Base-by-base conservation (phyloP, 106 monocot genomes). In the Chionographis japonica region DNA sequence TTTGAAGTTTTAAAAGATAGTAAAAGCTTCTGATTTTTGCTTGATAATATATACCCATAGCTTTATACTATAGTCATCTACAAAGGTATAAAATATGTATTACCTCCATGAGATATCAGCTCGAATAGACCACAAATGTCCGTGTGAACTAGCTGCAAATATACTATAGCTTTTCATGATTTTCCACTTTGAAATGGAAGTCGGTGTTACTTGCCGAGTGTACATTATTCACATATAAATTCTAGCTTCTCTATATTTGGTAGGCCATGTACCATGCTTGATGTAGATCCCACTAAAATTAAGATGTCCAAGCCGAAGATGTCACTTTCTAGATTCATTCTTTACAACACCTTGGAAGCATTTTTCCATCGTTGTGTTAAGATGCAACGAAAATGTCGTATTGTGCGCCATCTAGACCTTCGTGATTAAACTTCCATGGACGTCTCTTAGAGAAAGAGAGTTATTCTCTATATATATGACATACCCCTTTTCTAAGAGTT, bases 51-150 rank as follows among this genome's bases (percentile, higher is more conserved):
- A 71, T 0, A 52, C 38, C 62, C 51, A 68, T 4, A 40, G 8
- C n/a, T 72, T 46, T 56, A 46, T 65, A 46, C 67, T n/a, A n/a
- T 53, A 75, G 16, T 68, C 54, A 68, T 75, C 20, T 61, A 68
- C 14, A 20, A 75, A 75, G 3, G 14, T 61, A 5, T 3, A n/a
- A n/a, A 68, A 40, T 75, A 68, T 7, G 0, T 40, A 14, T 75
- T 75, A 61, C 35, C 50, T 6, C 60, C 14, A 40, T 11, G 4
- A 8, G 46, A 75, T 4, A 1, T 2, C 7, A 12, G 9, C 11
- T 49, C 11, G 18, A 75, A 1, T 2, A 52, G 67, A 12, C 59
- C 12, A 6, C 52, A 62, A 14, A 73, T 64, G 15, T 73, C 54
- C 5, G 40, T 56, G 36, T 62, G 69, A 1, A 61, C 53, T 0